A percentile compares a stretch with the other conserved stretches of the same genome.
Conservation (phyloP, 345 rosid genomes). For the Erucastrum elatum region DNA sequence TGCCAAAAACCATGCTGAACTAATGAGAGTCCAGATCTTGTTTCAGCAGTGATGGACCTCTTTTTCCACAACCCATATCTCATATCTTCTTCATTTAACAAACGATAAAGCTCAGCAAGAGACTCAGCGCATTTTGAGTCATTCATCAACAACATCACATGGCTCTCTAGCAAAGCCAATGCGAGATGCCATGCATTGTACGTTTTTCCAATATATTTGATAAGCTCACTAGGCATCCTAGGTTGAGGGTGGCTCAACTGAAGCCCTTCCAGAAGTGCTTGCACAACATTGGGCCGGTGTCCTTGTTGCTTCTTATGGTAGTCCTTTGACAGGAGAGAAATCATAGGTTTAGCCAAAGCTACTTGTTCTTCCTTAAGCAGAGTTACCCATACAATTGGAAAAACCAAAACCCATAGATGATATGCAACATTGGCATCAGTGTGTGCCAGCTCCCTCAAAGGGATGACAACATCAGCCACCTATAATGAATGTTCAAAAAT, state of each 20-base stretch:
- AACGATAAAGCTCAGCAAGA: conserved; percentile 89
- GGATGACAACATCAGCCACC: conserved; percentile 89
- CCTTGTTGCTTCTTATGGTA: conserved; percentile 96
- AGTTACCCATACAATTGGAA: conserved; percentile 96
- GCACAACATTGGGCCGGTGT: conserved; percentile 94
- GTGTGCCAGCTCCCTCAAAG: conserved; percentile 91
- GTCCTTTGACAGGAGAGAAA: conserved; percentile 75
- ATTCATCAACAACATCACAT: conserved; percentile 81
- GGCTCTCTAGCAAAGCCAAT: conserved; percentile 86
- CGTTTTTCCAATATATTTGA: conserved; percentile 94
- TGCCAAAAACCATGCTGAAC: conserved; percentile 99
- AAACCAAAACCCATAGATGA: conserved; percentile 95
- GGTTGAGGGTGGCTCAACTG: conserved; percentile 99
- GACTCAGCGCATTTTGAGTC: conserved; percentile 94
- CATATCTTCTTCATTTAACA: conserved; percentile 97
- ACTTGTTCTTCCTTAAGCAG: conserved; percentile 84
- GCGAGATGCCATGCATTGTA: conserved; percentile 98
- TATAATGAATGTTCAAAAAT: neutral
- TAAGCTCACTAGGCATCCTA: conserved; percentile 95
- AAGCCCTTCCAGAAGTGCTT: conserved; percentile 97
- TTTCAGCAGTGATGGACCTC: conserved; percentile 85
- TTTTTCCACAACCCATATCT: conserved; percentile 97
- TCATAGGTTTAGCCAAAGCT: conserved; percentile 86
- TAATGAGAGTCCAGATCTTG: conserved; percentile 92
- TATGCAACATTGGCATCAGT: conserved; percentile 92